Evolutionary conservation across 805 yeast species (phyloP).

Genomic region (Hanseniaspora mollemarum): DNA sequence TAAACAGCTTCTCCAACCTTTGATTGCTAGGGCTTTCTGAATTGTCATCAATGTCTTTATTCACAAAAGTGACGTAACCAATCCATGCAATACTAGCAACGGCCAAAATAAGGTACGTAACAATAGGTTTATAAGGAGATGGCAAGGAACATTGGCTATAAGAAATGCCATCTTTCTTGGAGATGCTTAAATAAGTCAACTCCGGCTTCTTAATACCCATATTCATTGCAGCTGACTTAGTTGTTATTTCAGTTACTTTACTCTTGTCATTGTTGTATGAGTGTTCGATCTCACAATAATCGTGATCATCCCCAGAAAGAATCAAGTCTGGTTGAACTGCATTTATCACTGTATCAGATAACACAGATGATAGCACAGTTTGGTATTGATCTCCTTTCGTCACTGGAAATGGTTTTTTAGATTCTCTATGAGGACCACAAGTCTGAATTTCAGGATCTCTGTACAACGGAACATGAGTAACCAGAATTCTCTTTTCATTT

Average conservation of each 20-base stretch:
- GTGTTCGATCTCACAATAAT: constrained; percentile 74
- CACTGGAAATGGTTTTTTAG: constrained; percentile 52
- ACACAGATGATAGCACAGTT: constrained; percentile 60
- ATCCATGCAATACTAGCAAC: neutral
- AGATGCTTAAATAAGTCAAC: constrained; percentile 45
- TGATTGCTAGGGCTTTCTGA: neutral
- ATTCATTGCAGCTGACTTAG: constrained; percentile 84
- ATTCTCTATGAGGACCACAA: constrained; percentile 75
- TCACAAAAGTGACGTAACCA: neutral
- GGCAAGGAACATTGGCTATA: constrained; percentile 46
- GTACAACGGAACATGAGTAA: constrained; percentile 82
- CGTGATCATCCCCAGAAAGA: constrained; percentile 95
- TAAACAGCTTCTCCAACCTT: neutral
- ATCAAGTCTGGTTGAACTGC: constrained; percentile 53
- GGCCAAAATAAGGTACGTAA: neutral
- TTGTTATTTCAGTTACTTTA: constrained; percentile 57
- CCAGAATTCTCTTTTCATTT: constrained; percentile 49
- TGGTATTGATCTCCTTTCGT: constrained; percentile 75
- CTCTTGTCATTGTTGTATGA: constrained; percentile 22
- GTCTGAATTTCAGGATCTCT: constrained; percentile 48
- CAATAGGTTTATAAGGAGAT: constrained; percentile 37
- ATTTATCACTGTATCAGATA: constrained; percentile 48
- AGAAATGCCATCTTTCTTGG: constrained; percentile 22
- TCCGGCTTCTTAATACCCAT: constrained; percentile 84
- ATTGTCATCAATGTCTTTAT: neutral